These are phyloP conservation scores for Plasmodium vivax DNA, from an alignment of 169 alveolate genomes.

Conservation along the genomic window DNA sequence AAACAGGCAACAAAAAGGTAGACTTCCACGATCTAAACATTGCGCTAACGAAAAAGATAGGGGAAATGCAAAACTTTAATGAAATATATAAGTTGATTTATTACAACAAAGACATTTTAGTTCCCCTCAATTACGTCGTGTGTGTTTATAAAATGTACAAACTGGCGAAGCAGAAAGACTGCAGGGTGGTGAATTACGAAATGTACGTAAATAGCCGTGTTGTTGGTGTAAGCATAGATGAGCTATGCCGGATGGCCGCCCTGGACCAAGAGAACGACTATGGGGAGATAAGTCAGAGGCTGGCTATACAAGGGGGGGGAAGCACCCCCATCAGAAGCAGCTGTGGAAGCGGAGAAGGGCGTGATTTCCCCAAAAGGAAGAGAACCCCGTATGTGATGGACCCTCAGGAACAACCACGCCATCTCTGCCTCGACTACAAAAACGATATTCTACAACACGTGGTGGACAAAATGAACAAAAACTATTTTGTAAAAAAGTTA, in stretches of 20 bases:
- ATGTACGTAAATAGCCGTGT: conserved; percentile 22
- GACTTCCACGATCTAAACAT: conserved; percentile 53
- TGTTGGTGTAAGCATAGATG: conserved; percentile 11
- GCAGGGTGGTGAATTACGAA: conserved; percentile 14
- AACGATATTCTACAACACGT: conserved; percentile 62
- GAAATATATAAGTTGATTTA: conserved; percentile 69
- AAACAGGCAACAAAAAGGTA: conserved; percentile 19
- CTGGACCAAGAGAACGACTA: conserved; percentile 16
- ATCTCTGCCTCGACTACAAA: conserved; percentile 24
- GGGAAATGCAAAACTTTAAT: conserved; percentile 40
- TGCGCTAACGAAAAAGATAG: conserved; percentile 46
- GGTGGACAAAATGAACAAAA: conserved; percentile 44
- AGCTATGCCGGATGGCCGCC: conserved; percentile 5
- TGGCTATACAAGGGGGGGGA: not conserved
- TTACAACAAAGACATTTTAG: conserved; percentile 60
- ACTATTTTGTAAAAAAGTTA: conserved; percentile 57
- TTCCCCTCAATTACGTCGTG: conserved; percentile 66
- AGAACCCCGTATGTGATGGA: not conserved
- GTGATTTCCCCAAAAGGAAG: not conserved
- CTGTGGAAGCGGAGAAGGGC: not conserved
- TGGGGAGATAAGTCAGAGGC: not conserved
- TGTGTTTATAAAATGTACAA: conserved; percentile 65
- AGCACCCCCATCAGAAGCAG: not conserved
- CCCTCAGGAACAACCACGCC: not conserved
- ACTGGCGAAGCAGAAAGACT: conserved; percentile 35